phyloP scores from a whole-genome alignment of 106 monocot genomes.

The Amphibolis antarctica region DNA sequence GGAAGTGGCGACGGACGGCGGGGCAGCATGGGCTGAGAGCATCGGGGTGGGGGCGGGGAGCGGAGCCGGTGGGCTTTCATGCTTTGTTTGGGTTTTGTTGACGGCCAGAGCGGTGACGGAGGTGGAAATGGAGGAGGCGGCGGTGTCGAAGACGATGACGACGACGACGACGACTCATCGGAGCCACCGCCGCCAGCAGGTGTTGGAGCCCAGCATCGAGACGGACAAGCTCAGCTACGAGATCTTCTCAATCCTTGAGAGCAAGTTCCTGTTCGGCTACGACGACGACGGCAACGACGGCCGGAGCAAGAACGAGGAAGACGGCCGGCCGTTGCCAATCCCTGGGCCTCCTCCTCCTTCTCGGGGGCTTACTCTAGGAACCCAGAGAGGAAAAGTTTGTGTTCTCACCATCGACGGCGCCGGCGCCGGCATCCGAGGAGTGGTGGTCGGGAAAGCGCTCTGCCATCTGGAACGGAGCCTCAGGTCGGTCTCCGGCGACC shows the following conservation, averaged over 20 bases:
- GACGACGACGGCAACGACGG: neutral
- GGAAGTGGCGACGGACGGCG: too few relatives aligned
- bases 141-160: neutral
- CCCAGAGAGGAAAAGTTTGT: conserved; percentile 55
- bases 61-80: neutral
- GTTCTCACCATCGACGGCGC: conserved; percentile 59
- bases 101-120: neutral
- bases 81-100: neutral
- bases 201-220: conserved; percentile 30
- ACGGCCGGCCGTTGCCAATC: neutral
- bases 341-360: neutral
- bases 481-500: conserved; percentile 35
- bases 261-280: conserved; percentile 81
- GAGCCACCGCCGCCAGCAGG: neutral
- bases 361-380: conserved; percentile 10
- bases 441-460: conserved; percentile 49
- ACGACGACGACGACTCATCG: neutral
- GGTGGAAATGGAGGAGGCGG: neutral
- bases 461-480: conserved; percentile 38
- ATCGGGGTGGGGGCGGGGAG: neutral
- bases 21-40: neutral
- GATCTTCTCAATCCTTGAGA: conserved; percentile 89
- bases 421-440: conserved; percentile 43
- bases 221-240: conserved; percentile 92
- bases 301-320: neutral